Evolutionary conservation across 345 rosid genomes (phyloP).

Genomic region (Trapa bicornis): DNA sequence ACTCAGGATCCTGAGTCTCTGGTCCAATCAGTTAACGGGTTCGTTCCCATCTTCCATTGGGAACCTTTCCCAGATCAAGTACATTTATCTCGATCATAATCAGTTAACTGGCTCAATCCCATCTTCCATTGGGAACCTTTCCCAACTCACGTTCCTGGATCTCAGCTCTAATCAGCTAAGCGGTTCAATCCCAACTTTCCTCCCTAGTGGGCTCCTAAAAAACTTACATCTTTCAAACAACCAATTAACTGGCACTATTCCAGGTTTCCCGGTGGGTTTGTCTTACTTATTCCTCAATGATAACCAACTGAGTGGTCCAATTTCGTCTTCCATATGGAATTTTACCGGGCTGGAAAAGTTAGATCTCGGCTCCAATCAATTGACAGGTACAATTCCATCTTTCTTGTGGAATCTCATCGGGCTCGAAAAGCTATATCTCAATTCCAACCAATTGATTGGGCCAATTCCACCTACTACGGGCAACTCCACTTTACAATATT

Average conservation of each 20-base stretch:
- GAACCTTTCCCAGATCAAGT: neutral
- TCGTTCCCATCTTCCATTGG: neutral
- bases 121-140: neutral
- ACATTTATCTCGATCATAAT: neutral
- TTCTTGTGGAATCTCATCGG: neutral
- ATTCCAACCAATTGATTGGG: slow-evolving; percentile 2
- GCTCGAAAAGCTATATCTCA: too few species aligned
- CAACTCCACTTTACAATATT: too few species aligned
- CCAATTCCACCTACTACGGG: too few species aligned
- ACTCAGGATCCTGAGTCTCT: neutral
- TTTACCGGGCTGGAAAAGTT: neutral
- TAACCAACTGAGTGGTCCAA: neutral
- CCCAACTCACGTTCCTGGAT: neutral
- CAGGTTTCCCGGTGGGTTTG: too few species aligned
- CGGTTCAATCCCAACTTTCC: slow-evolving; percentile 6
- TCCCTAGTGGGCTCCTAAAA: too few species aligned
- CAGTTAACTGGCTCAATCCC: neutral
- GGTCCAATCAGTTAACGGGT: neutral
- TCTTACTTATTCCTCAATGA: too few species aligned
- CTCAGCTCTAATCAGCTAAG: neutral
- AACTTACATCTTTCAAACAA: too few species aligned
- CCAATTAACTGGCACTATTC: too few species aligned
- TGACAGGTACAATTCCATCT: accelerated
- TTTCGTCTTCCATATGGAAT: slow-evolving; percentile 5
- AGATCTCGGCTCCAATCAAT: neutral